Evolutionary conservation across 202 grass and related monocot species (phyloP).

Genomic region (Schoenoplectus triqueter): DNA sequence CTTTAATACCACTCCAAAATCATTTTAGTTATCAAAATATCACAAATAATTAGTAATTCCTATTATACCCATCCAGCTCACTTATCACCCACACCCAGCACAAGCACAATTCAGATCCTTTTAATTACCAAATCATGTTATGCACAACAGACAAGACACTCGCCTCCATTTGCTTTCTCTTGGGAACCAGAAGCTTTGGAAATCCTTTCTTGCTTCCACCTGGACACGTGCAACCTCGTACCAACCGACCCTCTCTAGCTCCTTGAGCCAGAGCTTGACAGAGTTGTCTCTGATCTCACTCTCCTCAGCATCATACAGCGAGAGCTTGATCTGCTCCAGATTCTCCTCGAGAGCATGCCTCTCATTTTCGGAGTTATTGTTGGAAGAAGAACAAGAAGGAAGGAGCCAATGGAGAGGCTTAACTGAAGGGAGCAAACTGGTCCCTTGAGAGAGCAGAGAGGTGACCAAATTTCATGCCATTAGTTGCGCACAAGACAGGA

Average conservation of each 20-base stretch:
- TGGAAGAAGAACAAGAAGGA: background rate
- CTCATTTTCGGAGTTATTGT: background rate
- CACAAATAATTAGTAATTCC: too few relatives aligned
- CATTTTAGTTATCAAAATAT: too few relatives aligned
- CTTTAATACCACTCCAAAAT: too few relatives aligned
- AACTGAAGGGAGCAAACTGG: slow-evolving; percentile 3
- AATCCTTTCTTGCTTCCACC: slow-evolving; percentile 18
- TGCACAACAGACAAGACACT: background rate
- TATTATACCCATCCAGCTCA: too few relatives aligned
- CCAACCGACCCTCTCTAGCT: slow-evolving; percentile 18
- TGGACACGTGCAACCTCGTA: slow-evolving; percentile 20
- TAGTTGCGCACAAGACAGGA: background rate
- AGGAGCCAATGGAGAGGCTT: background rate
- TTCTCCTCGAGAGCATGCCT: background rate
- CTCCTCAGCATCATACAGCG: slow-evolving; percentile 29
- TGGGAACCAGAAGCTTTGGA: background rate
- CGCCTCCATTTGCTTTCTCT: slow-evolving; percentile 16
- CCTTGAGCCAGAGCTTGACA: slow-evolving; percentile 33
- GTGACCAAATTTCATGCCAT: background rate
- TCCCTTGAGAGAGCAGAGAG: slow-evolving; percentile 8
- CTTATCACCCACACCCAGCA: background rate
- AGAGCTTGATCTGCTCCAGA: slow-evolving; percentile 16
- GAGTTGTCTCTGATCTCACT: slow-evolving; percentile 22
- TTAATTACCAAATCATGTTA: background rate
- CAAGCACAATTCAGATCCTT: background rate